Base-by-base conservation (phyloP, 1,284 basidiomycete species). In the Malassezia caprae region DNA sequence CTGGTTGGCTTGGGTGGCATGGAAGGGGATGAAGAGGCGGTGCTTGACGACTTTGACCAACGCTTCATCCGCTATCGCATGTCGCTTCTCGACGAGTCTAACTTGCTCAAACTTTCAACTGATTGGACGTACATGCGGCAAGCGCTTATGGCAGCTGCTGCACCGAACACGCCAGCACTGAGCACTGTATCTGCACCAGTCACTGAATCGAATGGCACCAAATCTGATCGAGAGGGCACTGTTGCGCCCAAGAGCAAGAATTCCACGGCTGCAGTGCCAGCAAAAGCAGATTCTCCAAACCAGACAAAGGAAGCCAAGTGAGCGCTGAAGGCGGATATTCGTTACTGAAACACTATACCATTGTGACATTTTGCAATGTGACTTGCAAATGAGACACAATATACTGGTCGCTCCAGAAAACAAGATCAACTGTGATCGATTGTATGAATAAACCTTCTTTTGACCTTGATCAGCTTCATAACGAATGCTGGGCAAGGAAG, bases 21-120 rank as follows among this genome's bases (percentile, higher is more conserved):
- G 71, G 71, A 73, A 41, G 69, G 72, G 23, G 71, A 73, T 27
- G 69, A 72, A 34, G 71, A 73, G 51, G 71, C 69, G 8, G 68
- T 73, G 15, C 34, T 73, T 40, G 71, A 73, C 45, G 71, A 73
- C 55, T 73, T 65, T 51, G 71, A 73, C 53, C 71, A 69, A 48
- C 63, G 66, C 44, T 73, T 72, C 53, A 64, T 73, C 52, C 63
- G 64, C n/a, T 73, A 68, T 62, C 65, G 71, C 32, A 73, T 73
- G 66, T 65, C 58, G 1, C 48, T 73, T 41, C 59, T 73, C 10
- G 68, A 73, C 51, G 69, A 73, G 32, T 50, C 62, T n/a, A 70
- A 72, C 39, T 45, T 73, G 51, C 48, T 68, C 26, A 73, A 69
- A 55, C 56, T 73, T 10, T 68, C 66, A 32, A 73, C 71, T 19